Evolutionary conservation across 495 filamentous ascomycete genomes (phyloP).

Genomic region (Penicillium chermesinum): DNA sequence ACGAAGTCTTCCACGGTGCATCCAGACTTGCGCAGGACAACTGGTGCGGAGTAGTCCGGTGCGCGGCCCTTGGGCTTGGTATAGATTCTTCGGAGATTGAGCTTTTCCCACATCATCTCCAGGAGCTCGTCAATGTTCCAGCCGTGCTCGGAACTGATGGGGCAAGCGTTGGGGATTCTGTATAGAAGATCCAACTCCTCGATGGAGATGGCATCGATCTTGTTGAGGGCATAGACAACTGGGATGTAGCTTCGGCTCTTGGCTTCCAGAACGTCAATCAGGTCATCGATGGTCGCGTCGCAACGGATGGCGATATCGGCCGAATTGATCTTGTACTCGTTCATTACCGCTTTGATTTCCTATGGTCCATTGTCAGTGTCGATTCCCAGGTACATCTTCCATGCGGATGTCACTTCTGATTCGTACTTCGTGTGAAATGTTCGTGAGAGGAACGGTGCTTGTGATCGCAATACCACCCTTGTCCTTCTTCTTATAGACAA

Average conservation of each 20-base stretch:
- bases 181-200: slow-evolving; percentile 95
- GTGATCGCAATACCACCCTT: slow-evolving; percentile 95
- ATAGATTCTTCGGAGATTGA: slow-evolving; percentile 86
- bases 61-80: slow-evolving; percentile 96
- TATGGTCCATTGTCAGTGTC: slow-evolving; percentile 16
- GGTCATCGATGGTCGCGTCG: slow-evolving; percentile 85
- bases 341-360: slow-evolving; percentile 97
- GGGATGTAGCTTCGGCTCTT: slow-evolving; percentile 95
- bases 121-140: slow-evolving; percentile 98
- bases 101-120: slow-evolving; percentile 97
- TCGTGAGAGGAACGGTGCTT: slow-evolving; percentile 82
- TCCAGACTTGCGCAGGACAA: slow-evolving; percentile 74
- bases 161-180: slow-evolving; percentile 91
- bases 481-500: slow-evolving; percentile 98
- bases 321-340: slow-evolving; percentile 93
- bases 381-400: too few species aligned
- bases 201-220: slow-evolving; percentile 97
- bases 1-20: slow-evolving; percentile 97
- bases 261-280: slow-evolving; percentile 94
- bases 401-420: slow-evolving; percentile 1
- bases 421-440: slow-evolving; percentile 79
- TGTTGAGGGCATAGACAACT: slow-evolving; percentile 97
- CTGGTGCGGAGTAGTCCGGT: slow-evolving; percentile 88
- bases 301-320: slow-evolving; percentile 97
- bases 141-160: slow-evolving; percentile 95